Evolutionary conservation across 2,329 filamentous ascomycete genomes (phyloP).

Genomic region (Pseudohalonectria lignicola): DNA sequence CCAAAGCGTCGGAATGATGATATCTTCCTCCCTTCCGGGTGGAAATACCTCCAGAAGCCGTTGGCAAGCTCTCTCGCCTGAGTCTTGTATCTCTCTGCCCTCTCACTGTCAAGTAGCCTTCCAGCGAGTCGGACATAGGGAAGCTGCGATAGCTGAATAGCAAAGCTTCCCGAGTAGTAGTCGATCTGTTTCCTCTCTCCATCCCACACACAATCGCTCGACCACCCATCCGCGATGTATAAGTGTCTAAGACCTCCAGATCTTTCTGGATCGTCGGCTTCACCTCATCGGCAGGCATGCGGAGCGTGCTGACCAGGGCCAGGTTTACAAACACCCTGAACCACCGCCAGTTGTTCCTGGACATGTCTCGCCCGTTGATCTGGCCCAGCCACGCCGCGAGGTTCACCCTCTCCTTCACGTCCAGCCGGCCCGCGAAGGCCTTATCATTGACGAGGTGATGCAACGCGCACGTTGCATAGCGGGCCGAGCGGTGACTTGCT

Average conservation of each 20-base stretch:
- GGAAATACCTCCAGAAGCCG: conserved; percentile 30
- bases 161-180: conserved; percentile 13
- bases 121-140: conserved; percentile 24
- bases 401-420: too few species aligned
- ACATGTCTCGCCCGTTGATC: conserved; percentile 7
- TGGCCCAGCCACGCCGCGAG: conserved; percentile 7
- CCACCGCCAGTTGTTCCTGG: conserved; percentile 10
- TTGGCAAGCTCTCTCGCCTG: conserved; percentile 22
- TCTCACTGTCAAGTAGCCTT: conserved; percentile 19
- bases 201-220: conserved; percentile 4
- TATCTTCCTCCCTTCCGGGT: conserved; percentile 16
- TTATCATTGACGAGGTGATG: too few species aligned
- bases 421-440: too few species aligned
- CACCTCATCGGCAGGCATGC: not conserved
- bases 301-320: conserved; percentile 5
- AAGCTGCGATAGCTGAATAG: conserved; percentile 19
- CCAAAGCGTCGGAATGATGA: not conserved
- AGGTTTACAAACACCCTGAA: conserved; percentile 10
- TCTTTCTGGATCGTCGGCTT: conserved; percentile 4
- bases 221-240: conserved; percentile 8
- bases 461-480: conserved; percentile 20
- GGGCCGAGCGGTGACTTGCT: conserved; percentile 30
- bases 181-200: conserved; percentile 6
- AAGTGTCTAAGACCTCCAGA: conserved; percentile 7
- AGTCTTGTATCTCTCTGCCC: conserved; percentile 16